phyloP scores from a whole-genome alignment of 352 stramenopile species.

The Phytophthora chlamydospora region DNA sequence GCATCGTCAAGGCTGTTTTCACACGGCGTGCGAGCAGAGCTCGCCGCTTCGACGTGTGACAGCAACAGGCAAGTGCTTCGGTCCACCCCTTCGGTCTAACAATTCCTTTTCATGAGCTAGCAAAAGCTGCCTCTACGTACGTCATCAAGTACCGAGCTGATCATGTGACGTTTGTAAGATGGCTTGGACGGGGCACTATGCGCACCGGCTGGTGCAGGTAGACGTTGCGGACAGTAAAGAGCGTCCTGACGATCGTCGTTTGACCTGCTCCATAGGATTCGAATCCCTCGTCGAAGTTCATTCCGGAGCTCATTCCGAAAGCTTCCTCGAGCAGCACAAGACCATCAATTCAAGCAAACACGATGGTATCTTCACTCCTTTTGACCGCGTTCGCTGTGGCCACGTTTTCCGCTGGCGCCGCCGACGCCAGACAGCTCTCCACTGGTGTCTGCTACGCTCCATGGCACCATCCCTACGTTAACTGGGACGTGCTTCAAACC shows the following conservation, averaged over 20 bases:
- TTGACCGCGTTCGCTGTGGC: not conserved
- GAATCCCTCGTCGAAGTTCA: conserved; percentile 1
- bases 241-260: not conserved
- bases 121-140: no score
- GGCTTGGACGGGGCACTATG: no score
- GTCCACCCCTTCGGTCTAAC: no score
- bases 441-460: conserved; percentile 56
- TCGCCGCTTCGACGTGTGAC: no score
- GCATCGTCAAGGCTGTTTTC: no score
- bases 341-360: not conserved
- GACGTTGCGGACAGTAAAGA: conserved; percentile 4
- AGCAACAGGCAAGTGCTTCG: no score
- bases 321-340: conserved; percentile 4
- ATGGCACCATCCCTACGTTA: conserved; percentile 55
- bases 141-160: no score
- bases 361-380: not conserved
- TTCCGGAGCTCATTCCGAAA: not conserved
- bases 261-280: not conserved
- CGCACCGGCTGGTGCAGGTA: no score
- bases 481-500: conserved; percentile 28
- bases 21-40: no score
- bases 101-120: no score
- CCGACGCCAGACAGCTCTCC: conserved; percentile 3
- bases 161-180: no score
- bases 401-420: not conserved